Conservation (phyloP, 768 basidiomycete genomes). For the Chalciporus sphaerocephalus region DNA sequence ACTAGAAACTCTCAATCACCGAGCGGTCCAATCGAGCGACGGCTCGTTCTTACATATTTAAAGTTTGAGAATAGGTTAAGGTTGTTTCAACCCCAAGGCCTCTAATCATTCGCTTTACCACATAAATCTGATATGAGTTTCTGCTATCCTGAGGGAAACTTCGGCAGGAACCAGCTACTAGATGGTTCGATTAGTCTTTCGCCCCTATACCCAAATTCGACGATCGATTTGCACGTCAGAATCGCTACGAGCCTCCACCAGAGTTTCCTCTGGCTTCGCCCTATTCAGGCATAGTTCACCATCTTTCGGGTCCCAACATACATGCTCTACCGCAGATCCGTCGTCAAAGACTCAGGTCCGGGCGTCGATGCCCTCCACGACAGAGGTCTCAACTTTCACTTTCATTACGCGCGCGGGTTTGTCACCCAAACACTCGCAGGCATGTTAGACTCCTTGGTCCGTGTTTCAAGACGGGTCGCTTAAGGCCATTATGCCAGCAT, state of each 20-base stretch:
- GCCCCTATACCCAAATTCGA: conserved; percentile 61
- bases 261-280: conserved; percentile 94
- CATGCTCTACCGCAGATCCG: conserved; percentile 76
- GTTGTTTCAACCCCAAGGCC: conserved; percentile 85
- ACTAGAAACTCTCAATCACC: conserved; percentile 66
- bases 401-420: conserved; percentile 68
- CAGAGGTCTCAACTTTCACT: conserved; percentile 64
- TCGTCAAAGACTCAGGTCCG: conserved; percentile 68
- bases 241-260: conserved; percentile 94
- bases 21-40: conserved; percentile 47
- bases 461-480: conserved; percentile 81
- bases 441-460: conserved; percentile 86
- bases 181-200: no score
- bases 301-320: conserved; percentile 87
- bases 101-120: conserved; percentile 88
- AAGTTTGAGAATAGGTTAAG: conserved; percentile 81
- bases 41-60: conserved; percentile 57
- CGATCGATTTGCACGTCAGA: conserved; percentile 96
- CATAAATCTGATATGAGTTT: conserved; percentile 57
- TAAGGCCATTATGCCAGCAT: conserved; percentile 77
- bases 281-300: conserved; percentile 88
- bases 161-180: no score
- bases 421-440: conserved; percentile 74
- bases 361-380: conserved; percentile 70
- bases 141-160: no score